Evolutionary conservation across 1,139 yeast species (phyloP).

Genomic region (Magnusiomyces suaveolens): DNA sequence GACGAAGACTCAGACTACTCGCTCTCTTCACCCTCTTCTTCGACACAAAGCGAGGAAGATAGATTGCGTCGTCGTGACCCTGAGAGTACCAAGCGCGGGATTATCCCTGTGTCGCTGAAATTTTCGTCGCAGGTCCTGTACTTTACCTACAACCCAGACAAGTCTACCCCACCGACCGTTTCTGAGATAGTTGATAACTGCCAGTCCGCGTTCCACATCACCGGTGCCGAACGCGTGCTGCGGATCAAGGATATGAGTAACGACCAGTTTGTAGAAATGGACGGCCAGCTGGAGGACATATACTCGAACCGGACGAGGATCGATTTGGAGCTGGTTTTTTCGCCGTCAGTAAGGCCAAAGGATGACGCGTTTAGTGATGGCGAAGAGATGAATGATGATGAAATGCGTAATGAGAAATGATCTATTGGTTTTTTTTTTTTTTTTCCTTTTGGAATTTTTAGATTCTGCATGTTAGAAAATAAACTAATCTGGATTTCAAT

Average conservation of each 20-base stretch:
- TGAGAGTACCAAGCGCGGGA: constrained; percentile 14
- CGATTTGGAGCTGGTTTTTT: constrained; percentile 13
- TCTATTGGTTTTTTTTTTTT: neutral
- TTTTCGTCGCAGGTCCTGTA: constrained; percentile 40
- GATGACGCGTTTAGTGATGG: too few species aligned
- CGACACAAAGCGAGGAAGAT: too few species aligned
- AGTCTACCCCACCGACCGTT: constrained; percentile 60
- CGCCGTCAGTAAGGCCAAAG: neutral
- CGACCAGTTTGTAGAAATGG: constrained; percentile 20
- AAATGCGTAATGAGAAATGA: neutral
- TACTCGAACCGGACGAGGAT: constrained; percentile 17
- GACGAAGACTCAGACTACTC: neutral
- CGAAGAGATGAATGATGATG: neutral
- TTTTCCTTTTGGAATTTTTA: neutral
- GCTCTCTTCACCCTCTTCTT: neutral
- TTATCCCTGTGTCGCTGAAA: constrained; percentile 38
- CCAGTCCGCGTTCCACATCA: constrained; percentile 45
- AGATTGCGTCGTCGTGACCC: too few species aligned
- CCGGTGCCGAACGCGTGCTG: constrained; percentile 32
- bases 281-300: constrained; percentile 29
- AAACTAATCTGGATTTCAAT: too few species aligned
- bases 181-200: constrained; percentile 63
- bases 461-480: neutral
- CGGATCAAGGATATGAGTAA: constrained; percentile 25
- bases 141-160: constrained; percentile 49